Conservation (phyloP, 495 filamentous ascomycete genomes). For the Neurospora sublineolata region DNA sequence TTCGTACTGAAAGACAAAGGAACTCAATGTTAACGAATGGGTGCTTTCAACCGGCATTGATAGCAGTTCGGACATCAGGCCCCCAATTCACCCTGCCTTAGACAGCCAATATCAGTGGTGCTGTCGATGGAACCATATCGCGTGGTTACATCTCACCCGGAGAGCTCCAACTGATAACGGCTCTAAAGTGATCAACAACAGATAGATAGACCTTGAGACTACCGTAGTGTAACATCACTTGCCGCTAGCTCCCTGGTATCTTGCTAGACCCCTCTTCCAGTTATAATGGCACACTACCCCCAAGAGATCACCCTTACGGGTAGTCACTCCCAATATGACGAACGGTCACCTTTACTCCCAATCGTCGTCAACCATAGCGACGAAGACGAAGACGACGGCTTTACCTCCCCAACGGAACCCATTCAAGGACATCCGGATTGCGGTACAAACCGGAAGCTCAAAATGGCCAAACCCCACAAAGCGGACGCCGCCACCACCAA, state of each 20-base stretch:
- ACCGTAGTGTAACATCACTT: not conserved
- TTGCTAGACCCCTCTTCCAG: not conserved
- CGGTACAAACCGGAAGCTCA: not conserved
- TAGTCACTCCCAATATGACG: too few relatives aligned
- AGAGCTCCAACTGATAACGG: not conserved
- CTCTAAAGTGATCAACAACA: not conserved
- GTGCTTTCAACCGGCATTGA: not conserved
- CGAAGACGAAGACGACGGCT: not conserved
- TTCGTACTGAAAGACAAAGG: not conserved
- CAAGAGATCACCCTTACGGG: not conserved
- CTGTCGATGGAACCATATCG: not conserved
- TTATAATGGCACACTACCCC: not conserved
- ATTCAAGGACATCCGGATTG: not conserved
- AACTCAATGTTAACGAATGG: not conserved
- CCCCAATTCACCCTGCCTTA: not conserved
- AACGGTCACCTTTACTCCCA: not conserved
- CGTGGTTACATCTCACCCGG: not conserved
- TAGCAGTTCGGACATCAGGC: not conserved
- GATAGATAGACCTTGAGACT: not conserved
- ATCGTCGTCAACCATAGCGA: not conserved
- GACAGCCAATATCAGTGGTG: not conserved
- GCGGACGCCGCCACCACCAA: not conserved
- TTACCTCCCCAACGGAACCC: not conserved
- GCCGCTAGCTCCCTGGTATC: not conserved
- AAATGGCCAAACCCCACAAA: constrained; percentile 10